Evolutionary conservation across 495 filamentous ascomycete species (phyloP).

Genomic region (Neurospora sp.): DNA sequence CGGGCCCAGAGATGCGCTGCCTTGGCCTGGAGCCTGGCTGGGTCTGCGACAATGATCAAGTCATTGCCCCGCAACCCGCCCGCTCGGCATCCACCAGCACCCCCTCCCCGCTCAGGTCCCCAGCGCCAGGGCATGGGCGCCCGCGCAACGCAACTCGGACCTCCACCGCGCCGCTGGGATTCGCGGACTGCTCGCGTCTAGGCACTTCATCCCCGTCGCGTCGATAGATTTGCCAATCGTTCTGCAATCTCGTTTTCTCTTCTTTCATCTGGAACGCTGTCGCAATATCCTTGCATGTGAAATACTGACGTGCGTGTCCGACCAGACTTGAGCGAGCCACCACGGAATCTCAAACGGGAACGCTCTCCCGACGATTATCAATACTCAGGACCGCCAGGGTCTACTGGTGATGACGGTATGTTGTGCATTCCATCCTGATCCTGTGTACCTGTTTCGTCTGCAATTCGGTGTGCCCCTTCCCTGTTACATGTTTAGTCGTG

Average conservation of each 20-base stretch:
- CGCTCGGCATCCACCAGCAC: background rate
- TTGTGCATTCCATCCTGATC: slow-evolving; percentile 29
- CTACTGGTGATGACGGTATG: slow-evolving; percentile 75
- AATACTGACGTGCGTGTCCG: slow-evolving; percentile 16
- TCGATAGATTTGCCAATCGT: background rate
- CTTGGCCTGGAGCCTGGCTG: background rate
- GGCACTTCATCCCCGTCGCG: background rate
- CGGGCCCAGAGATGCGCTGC: background rate
- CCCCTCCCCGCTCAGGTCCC: background rate
- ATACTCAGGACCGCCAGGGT: slow-evolving; percentile 47
- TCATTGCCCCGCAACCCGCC: background rate
- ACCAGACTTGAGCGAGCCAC: slow-evolving; percentile 29
- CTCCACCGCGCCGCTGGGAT: background rate
- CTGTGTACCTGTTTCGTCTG: slow-evolving; percentile 24
- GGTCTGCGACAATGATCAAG: background rate
- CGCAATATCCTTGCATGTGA: background rate
- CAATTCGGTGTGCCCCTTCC: slow-evolving; percentile 8
- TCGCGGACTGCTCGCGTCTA: background rate
- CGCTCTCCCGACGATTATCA: slow-evolving; percentile 75
- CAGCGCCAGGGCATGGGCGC: background rate
- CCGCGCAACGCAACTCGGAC: background rate
- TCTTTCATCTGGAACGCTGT: slow-evolving; percentile 5
- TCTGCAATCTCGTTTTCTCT: background rate
- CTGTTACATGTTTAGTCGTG: slow-evolving; percentile 28
- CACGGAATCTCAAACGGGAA: slow-evolving; percentile 76